These are phyloP conservation scores for Dactylis glomerata DNA, from an alignment of 176 grass and related monocot genomes.

Conservation along the genomic window DNA sequence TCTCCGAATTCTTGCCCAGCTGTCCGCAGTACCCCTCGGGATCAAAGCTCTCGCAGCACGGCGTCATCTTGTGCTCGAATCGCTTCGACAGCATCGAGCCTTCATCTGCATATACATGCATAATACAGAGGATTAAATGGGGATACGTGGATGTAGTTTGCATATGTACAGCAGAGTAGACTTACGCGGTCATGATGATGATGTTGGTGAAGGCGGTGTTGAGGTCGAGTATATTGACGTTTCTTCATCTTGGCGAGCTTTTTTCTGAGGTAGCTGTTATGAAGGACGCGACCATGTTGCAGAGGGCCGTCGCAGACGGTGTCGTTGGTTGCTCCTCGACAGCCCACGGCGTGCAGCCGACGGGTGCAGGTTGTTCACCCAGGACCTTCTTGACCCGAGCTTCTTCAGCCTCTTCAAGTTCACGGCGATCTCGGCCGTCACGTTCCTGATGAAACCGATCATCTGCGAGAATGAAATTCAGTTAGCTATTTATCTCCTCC, in stretches of 20 bases:
- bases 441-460: not conserved
- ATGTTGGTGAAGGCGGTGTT: slow-evolving; percentile 7
- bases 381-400: slow-evolving; percentile 32
- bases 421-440: slow-evolving; percentile 3
- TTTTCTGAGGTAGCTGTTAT: not conserved
- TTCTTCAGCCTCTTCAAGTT: slow-evolving; percentile 15
- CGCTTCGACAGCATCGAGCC: not conserved
- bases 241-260: not conserved
- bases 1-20: not conserved
- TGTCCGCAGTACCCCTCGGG: slow-evolving; percentile 11
- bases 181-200: not conserved
- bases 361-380: slow-evolving; percentile 32
- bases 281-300: no score
- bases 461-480: not conserved
- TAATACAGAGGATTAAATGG: no score
- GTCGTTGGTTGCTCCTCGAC: slow-evolving; percentile 30
- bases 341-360: slow-evolving; percentile 42
- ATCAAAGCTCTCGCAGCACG: slow-evolving; percentile 32
- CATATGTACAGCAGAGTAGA: no score
- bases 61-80: slow-evolving; percentile 23
- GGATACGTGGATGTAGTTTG: no score
- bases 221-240: not conserved
- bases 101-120: not conserved
- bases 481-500: no score
- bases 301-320: not conserved